These are phyloP conservation scores for Paramecium caudatum DNA, from an alignment of 73 alveolate genomes.

Conservation along the genomic window DNA sequence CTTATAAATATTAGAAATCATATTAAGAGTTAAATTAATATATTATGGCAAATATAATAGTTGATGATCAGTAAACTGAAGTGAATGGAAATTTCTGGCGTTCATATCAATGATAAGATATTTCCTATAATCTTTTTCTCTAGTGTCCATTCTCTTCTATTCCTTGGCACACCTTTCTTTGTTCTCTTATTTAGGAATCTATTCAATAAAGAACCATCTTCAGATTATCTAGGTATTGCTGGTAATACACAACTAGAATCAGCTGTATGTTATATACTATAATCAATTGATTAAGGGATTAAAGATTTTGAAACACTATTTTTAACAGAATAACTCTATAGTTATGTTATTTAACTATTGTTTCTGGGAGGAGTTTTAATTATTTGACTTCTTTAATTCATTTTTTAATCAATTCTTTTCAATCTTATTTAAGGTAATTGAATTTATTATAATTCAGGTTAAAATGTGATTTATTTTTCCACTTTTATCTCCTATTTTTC, in stretches of 20 bases:
- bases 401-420: neutral
- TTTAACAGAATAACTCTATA: neutral
- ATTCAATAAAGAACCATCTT: slow-evolving; percentile 2
- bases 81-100: too few species aligned
- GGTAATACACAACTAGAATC: slow-evolving; percentile 21
- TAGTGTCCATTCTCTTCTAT: slow-evolving; percentile 42
- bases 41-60: too few species aligned
- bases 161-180: slow-evolving; percentile 27
- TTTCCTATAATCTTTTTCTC: slow-evolving; percentile 42
- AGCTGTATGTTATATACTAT: neutral
- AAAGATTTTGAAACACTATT: neutral
- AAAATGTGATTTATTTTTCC: neutral
- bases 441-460: too few species aligned
- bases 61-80: too few species aligned
- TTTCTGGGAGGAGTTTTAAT: neutral
- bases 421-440: too few species aligned
- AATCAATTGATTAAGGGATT: neutral
- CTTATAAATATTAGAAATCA: too few species aligned
- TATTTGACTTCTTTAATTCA: neutral
- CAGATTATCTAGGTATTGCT: slow-evolving; percentile 5
- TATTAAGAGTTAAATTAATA: too few species aligned
- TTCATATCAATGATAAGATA: neutral
- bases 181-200: slow-evolving; percentile 4
- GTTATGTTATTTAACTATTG: neutral
- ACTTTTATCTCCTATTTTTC: too few species aligned